phyloP scores from a whole-genome alignment of 371 early-diverging fungal species.

The Rhizopus sp. region DNA sequence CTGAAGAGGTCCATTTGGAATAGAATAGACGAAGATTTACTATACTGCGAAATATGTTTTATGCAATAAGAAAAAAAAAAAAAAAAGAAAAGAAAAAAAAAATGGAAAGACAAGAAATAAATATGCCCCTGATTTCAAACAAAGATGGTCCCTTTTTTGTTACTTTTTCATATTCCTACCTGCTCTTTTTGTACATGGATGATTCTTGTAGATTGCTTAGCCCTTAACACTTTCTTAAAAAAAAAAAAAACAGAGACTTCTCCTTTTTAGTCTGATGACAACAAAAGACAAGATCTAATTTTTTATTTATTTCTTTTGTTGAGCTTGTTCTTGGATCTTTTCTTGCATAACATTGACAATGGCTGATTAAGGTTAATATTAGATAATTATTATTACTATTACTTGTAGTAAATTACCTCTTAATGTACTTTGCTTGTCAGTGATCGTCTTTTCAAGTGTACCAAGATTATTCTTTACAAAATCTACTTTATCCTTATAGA shows the following conservation, averaged over 20 bases:
- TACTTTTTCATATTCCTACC: too few relatives aligned
- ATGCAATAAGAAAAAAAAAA: background rate
- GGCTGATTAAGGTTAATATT: slow-evolving; percentile 18
- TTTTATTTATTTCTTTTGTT: slow-evolving; percentile 24
- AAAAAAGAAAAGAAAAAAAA: slow-evolving; percentile 11
- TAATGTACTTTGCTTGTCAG: slow-evolving; percentile 73
- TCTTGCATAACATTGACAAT: slow-evolving; percentile 59
- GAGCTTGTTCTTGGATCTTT: slow-evolving; percentile 41
- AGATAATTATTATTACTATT: background rate
- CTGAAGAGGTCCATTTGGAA: slow-evolving; percentile 34
- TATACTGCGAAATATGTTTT: too few relatives aligned
- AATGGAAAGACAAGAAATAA: background rate
- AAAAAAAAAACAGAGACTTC: background rate
- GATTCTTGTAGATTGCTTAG: too few relatives aligned
- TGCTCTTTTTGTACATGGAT: too few relatives aligned
- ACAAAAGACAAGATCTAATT: background rate
- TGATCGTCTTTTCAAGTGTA: slow-evolving; percentile 75
- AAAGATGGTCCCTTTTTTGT: too few relatives aligned
- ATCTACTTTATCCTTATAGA: slow-evolving; percentile 75
- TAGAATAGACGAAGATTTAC: background rate
- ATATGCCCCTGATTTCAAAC: too few relatives aligned
- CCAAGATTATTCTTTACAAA: slow-evolving; percentile 76
- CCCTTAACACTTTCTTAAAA: too few relatives aligned
- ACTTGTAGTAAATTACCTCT: slow-evolving; percentile 51
- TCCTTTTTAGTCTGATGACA: too few relatives aligned